A percentile compares a stretch with the other conserved stretches of the same genome.
Evolutionary conservation across 1,139 yeast species (phyloP).

Genomic region (Yamadazyma siamensis): DNA sequence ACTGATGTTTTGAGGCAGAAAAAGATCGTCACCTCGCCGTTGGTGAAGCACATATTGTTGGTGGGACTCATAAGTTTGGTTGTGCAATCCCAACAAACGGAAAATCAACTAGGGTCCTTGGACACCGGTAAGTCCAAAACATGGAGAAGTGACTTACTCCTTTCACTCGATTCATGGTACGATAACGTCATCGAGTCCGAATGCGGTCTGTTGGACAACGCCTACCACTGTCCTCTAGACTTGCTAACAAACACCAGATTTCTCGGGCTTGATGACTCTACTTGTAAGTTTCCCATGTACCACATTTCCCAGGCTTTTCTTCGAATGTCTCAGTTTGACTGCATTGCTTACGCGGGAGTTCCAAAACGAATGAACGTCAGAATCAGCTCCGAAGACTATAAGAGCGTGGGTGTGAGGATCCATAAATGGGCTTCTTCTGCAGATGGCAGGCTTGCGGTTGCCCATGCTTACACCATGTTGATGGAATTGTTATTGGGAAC

Average conservation of each 20-base stretch:
- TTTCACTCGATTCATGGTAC: conserved; percentile 59
- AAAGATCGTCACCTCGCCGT: conserved; percentile 42
- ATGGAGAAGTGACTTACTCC: conserved; percentile 59
- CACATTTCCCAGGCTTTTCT: conserved; percentile 68
- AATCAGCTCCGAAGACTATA: conserved; percentile 48
- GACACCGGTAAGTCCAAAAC: conserved; percentile 27
- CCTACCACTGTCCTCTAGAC: conserved; percentile 14
- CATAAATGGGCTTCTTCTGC: conserved; percentile 39
- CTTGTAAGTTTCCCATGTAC: conserved; percentile 51
- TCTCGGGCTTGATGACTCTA: conserved; percentile 20
- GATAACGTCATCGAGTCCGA: conserved; percentile 24
- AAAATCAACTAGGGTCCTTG: conserved; percentile 41
- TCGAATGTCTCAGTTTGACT: conserved; percentile 63
- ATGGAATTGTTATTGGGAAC: conserved; percentile 54
- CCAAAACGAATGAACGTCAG: conserved; percentile 72
- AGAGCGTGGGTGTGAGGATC: conserved; percentile 44
- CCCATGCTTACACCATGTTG: conserved; percentile 54
- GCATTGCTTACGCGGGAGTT: conserved; percentile 70
- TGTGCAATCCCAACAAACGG: conserved; percentile 69
- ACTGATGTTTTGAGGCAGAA: conserved; percentile 52
- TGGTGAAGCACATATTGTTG: conserved; percentile 59
- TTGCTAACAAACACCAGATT: conserved; percentile 3
- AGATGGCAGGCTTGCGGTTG: conserved; percentile 31
- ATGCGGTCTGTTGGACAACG: conserved; percentile 25
- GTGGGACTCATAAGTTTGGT: conserved; percentile 65